A percentile compares a stretch with the other conserved stretches of the same genome.
Conservation (phyloP, 768 basidiomycete species). For the Mycena amicta region DNA sequence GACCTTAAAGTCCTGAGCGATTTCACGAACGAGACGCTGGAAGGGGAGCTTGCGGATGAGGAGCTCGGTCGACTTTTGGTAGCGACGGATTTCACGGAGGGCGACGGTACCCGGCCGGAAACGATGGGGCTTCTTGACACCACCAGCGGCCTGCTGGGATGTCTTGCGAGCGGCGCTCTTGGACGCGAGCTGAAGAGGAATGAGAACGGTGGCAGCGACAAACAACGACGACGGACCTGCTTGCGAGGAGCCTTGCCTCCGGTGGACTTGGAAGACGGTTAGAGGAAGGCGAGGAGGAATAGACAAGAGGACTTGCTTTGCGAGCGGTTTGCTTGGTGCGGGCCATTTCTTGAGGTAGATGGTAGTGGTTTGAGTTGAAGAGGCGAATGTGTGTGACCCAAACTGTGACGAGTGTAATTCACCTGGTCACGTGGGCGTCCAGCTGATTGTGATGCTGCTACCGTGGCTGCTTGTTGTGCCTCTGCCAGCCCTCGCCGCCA, state of each 20-base stretch:
- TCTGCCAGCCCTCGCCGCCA: conserved; percentile 40
- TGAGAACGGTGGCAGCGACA: not conserved
- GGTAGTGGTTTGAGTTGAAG: conserved; percentile 4
- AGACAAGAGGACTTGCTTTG: conserved; percentile 6
- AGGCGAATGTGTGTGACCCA: not conserved
- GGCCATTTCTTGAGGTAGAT: conserved; percentile 19
- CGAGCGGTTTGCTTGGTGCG: conserved; percentile 27
- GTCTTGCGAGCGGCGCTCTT: conserved; percentile 23
- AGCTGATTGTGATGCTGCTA: conserved; percentile 47
- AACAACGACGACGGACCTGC: conserved; percentile 31
- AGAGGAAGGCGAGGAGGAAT: not conserved
- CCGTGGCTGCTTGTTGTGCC: conserved; percentile 51
- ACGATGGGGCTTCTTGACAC: conserved; percentile 43
- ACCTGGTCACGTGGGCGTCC: too few relatives aligned
- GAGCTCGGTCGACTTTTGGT: conserved; percentile 25
- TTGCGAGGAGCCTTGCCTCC: conserved; percentile 42
- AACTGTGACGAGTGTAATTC: not conserved
- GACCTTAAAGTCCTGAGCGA: conserved; percentile 64
- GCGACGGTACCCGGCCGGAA: conserved; percentile 26
- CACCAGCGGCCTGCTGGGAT: conserved; percentile 37
- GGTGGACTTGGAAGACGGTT: conserved; percentile 14
- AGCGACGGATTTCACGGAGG: conserved; percentile 24
- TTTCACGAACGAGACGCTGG: conserved; percentile 55
- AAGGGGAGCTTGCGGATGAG: conserved; percentile 26
- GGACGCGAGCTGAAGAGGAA: conserved; percentile 16